phyloP scores from a whole-genome alignment of 768 basidiomycete species.

The Pleurotus ostreatus region DNA sequence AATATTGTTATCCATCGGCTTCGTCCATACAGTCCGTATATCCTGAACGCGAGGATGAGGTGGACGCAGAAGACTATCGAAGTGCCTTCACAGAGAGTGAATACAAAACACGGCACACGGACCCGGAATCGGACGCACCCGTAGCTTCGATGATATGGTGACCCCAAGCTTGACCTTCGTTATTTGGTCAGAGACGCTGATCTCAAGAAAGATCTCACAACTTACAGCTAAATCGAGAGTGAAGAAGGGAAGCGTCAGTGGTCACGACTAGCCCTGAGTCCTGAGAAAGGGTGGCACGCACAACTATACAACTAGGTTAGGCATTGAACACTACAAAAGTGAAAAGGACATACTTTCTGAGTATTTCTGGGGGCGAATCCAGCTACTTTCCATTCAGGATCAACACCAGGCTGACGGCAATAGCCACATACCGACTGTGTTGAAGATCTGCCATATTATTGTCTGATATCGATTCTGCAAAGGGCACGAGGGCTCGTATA shows the following conservation, averaged over 20 bases:
- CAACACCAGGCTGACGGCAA: neutral
- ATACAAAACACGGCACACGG: too few species aligned
- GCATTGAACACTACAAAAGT: too few species aligned
- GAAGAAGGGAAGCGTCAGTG: neutral
- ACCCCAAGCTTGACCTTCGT: constrained; percentile 3
- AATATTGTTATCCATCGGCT: neutral
- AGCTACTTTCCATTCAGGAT: neutral
- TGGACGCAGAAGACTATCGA: constrained; percentile 1
- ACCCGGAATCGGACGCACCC: neutral
- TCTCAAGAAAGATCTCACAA: neutral
- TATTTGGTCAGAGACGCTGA: too few species aligned
- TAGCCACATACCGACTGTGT: neutral
- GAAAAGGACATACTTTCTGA: neutral
- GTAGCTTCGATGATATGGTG: neutral
- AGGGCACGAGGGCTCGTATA: too few species aligned
- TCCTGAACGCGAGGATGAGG: constrained; percentile 2
- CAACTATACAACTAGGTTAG: too few species aligned
- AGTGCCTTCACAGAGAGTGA: neutral
- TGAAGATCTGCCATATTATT: constrained; percentile 3
- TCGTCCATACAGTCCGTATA: neutral
- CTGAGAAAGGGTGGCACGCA: too few species aligned
- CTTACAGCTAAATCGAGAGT: neutral
- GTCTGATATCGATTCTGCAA: constrained; percentile 3
- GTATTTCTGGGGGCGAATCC: neutral
- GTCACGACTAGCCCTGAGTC: too few species aligned